Evolutionary conservation across 2,329 filamentous ascomycete genomes (phyloP), one percentile per base, ranked within the genome.

Genomic region (Alternaria hordeiaustralica): DNA sequence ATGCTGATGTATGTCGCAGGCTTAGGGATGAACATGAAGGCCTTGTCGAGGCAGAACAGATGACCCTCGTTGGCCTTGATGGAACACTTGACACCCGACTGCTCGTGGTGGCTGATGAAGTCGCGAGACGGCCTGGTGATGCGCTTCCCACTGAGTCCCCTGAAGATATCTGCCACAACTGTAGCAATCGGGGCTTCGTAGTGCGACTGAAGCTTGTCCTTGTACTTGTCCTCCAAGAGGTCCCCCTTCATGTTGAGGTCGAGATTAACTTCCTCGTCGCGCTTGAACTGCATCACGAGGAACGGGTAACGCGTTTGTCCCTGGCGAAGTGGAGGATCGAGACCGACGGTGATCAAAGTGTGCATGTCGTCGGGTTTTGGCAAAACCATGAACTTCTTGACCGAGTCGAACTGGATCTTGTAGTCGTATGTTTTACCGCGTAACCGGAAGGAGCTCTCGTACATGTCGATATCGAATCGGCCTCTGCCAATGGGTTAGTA

Each of bases 351-450:
- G 69, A 99, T 93, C 84, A 99, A 91, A 70, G 92, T 94, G 79
- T 99, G 96, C 73, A 96, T 89, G 71, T 99, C 96, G 79, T 99
- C 96, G n/a, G 96, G 96, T 84, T 99, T 99, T 51, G 96, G 96
- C 6, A 99, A 89, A 28, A 98, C 88, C 90, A 99, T 97, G 79
- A 98, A 98, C 81, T 98, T 98, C 86, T 99, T 99, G 83, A 98
- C 94, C 54, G 91, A 89, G 61, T 97, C 93, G 82, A 97, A 99
- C 80, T 97, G 94, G 70, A 99, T 98, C 87, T 99, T 99, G 89
- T 99, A 99, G 84, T 99, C 96, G 85, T 99, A 99, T 23, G 96
- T 99, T 84, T 99, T 99, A 76, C 96, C 96, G 70, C 96, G 95
- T 66, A 99, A 87, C 67, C 96, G 92, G 87, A 99, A 98, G 3